phyloP scores from a whole-genome alignment of 2,329 filamentous ascomycete species.

The Pseudogymnoascus sp. region DNA sequence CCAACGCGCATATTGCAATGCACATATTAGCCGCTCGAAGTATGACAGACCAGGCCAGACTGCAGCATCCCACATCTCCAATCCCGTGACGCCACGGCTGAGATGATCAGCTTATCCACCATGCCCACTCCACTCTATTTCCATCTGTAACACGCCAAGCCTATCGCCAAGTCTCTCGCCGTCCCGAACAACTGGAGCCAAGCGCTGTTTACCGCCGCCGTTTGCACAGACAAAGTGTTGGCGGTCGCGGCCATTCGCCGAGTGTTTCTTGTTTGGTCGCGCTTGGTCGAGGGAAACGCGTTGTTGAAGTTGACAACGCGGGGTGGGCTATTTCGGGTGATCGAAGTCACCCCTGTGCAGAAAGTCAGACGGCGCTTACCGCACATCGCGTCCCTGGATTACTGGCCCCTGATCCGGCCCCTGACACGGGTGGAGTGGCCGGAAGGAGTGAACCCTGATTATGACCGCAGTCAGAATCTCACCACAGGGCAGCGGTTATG shows the following conservation, averaged over 20 bases:
- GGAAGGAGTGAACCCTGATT: neutral
- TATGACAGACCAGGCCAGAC: neutral
- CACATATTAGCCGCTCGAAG: neutral
- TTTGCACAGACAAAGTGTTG: neutral
- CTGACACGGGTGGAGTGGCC: neutral
- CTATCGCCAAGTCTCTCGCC: neutral
- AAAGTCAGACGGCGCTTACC: neutral
- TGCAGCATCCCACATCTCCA: neutral
- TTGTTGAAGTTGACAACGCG: neutral
- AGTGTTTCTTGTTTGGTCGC: neutral
- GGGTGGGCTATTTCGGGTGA: neutral
- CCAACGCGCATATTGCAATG: neutral
- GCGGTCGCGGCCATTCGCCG: neutral
- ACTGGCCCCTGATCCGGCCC: neutral
- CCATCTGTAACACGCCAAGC: neutral
- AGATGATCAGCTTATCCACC: neutral
- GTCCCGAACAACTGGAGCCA: neutral
- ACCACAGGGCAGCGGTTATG: neutral
- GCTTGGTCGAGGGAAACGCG: neutral
- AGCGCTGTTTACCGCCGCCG: neutral
- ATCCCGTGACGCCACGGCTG: neutral
- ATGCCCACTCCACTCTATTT: neutral
- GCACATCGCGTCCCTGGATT: neutral
- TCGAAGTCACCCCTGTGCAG: neutral
- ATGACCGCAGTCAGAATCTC: neutral